Evolutionary conservation across 139 green algal species (phyloP), one percentile per base, ranked within the genome.

Genomic region (Picochlorum costavermella): DNA sequence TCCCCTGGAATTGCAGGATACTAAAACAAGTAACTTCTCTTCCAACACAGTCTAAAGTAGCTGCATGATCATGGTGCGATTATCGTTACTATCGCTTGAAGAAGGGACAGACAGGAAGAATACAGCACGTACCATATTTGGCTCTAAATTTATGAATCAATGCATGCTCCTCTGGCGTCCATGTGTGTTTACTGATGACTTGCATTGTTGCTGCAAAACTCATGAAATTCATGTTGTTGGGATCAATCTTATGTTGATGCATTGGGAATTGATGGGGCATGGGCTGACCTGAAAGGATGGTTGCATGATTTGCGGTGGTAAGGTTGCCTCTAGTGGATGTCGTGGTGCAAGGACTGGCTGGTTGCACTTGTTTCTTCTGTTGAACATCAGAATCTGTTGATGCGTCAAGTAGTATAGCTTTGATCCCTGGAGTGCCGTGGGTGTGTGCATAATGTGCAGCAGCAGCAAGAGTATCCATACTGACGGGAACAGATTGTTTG

Each of bases 381-480:
- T 31, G n/a, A 2, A 50, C 46, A 64, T 30, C 46, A 23, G 50
- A 1, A 48, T 43, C 6, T 16, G 53, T 8, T 11, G 33, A 13
- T 40, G 33, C 5, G 11, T 40, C 33, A 40, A 40, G 51, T 44
- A 76, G 56, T 6, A 67, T 58, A 30, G 70, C 70, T 17, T 67
- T 40, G 23, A 76, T 73, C 37, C 56, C 64, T 11, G 70, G 70
- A 4, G 70, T 76, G 26, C 70, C 70, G 13, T 76, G 70, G 2
- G 25, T 36, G 14, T 33, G 56, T 4, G 70, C 70, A 37, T 72
- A 72, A 14, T 31, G 12, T 13, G 63, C 64, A 11, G 70, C 63
- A 6, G 62, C 70, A 23, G 46, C 46, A 9, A 53, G 46, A 53
- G 46, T 53, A 53, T 53, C 46, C n/a, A 53, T 28, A 11, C n/a